phyloP scores from a whole-genome alignment of 176 grass and related monocot genomes.

The Thalia dealbata region DNA sequence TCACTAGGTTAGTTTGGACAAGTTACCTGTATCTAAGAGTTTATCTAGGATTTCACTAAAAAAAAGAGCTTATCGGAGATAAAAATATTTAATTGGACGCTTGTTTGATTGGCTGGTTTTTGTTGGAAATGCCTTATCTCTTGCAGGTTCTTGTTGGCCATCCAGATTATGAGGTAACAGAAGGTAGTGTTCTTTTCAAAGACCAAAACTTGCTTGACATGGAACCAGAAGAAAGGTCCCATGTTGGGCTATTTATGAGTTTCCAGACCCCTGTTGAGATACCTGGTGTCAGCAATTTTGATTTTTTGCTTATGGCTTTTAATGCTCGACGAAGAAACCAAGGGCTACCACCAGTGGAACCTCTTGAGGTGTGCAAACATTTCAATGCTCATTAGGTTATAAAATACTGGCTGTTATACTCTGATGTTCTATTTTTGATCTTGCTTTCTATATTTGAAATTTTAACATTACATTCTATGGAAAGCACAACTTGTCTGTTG shows the following conservation, averaged over 20 bases:
- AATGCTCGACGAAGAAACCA: slow-evolving; percentile 74
- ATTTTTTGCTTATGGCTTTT: slow-evolving; percentile 88
- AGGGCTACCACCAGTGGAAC: slow-evolving; percentile 43
- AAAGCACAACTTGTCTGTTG: not conserved
- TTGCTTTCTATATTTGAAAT: not conserved
- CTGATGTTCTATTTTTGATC: too few relatives aligned
- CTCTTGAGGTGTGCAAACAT: slow-evolving; percentile 56
- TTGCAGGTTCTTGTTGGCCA: slow-evolving; percentile 86
- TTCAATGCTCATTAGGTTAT: not conserved
- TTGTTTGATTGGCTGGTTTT: not conserved
- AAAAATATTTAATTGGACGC: too few relatives aligned
- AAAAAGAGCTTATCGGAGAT: too few relatives aligned
- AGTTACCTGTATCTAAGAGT: too few relatives aligned
- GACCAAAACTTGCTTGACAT: slow-evolving; percentile 78
- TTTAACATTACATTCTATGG: not conserved
- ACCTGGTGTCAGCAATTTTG: slow-evolving; percentile 86
- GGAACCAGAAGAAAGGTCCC: slow-evolving; percentile 90
- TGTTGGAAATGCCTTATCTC: not conserved
- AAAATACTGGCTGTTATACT: too few relatives aligned
- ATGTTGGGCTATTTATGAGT: slow-evolving; percentile 87
- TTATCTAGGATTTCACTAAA: too few relatives aligned
- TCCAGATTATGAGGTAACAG: slow-evolving; percentile 90
- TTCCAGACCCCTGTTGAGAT: slow-evolving; percentile 89
- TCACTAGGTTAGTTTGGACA: not conserved
- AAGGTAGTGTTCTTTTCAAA: slow-evolving; percentile 69